A percentile compares a stretch with the other conserved stretches of the same genome.
Evolutionary conservation across 176 grass and related monocot species (phyloP).

Genomic region (Elaeis guineensis): DNA sequence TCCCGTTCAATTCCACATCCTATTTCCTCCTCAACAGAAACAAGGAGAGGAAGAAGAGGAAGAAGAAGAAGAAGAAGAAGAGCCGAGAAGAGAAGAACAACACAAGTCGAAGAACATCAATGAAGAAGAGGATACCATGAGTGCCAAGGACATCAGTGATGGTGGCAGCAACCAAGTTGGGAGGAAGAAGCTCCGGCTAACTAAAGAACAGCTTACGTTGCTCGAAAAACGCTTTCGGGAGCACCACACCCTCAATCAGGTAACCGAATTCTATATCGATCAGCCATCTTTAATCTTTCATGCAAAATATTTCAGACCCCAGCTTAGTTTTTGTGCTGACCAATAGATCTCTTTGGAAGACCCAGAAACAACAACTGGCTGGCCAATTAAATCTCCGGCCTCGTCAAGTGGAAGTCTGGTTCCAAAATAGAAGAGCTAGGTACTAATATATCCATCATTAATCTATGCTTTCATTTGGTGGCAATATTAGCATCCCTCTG

Average conservation of each 20-base stretch:
- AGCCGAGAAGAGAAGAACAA: conserved; percentile 1
- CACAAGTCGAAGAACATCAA: not conserved
- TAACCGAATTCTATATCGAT: conserved; percentile 11
- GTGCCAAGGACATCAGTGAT: conserved; percentile 1
- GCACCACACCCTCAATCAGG: conserved; percentile 51
- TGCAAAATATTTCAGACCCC: no score
- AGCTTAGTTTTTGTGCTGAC: no score
- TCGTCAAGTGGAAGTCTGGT: conserved; percentile 88
- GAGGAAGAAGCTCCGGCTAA: conserved; percentile 71
- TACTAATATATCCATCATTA: conserved; percentile 6
- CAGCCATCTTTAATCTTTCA: no score
- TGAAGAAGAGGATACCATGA: not conserved
- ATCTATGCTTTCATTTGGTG: no score
- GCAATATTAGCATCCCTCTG: no score
- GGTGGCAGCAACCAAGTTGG: not conserved
- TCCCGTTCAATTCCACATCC: conserved; percentile 16
- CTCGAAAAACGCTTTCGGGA: conserved; percentile 55
- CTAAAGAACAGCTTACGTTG: conserved; percentile 39
- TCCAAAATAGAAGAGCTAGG: conserved; percentile 90
- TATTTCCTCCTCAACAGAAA: conserved; percentile 23
- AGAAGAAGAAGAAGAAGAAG: not conserved
- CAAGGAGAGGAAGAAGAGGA: conserved; percentile 9
- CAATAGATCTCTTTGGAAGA: conserved; percentile 24
- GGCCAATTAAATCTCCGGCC: conserved; percentile 46
- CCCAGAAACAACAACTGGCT: conserved; percentile 53